Base-by-base conservation (phyloP, 1,284 basidiomycete genomes). In the Cryptococcus wingfieldii region DNA sequence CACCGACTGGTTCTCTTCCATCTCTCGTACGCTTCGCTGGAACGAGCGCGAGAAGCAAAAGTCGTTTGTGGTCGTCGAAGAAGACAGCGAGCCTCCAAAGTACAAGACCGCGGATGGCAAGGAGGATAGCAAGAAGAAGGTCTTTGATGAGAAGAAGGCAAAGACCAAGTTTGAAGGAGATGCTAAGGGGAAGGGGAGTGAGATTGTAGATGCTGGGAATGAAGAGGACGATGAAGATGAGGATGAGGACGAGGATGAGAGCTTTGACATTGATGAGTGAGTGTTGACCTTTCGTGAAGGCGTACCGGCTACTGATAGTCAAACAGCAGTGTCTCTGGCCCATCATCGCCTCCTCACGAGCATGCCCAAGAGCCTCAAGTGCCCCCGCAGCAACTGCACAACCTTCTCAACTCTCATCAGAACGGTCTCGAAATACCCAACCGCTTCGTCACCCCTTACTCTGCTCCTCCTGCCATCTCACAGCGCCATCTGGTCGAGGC, bases 1-100 rank as follows among this genome's bases (percentile, higher is more conserved):
- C 7, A 92, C 88, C 3, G 95, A 98, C 72, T 99, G 96, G 96
- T 98, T 99, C 84, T 86, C 91, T 61, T 84, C 93, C 10, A 98
- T 97, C 62, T 89, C 89, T 34, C 83, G 93, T n/a, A 98, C 93
- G 8, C 81, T 98, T 53, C 92, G 94, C 72, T 98, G 93, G 91
- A 97, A 97, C 78, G 93, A 98, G 75, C 86, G 96, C 19, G 92
- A 97, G 76, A 84, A 92, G 45, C 94, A 97, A 71, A 97, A 96
- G 74, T 94, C 90, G 5, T 97, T 97, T 67, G 93, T 97, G 42
- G 89, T 97, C n/a, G 90, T 97, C 28, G 93, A 96, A 71, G 91
- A 95, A 72, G 85, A 84, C 27, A 58, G 62, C 47, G 68, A 66
- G 43, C 63, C 84, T 82, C 1, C 70, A 16, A 53, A 50, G 18